Evolutionary conservation across 805 yeast genomes (phyloP).

Genomic region (Dipodascus albidus): DNA sequence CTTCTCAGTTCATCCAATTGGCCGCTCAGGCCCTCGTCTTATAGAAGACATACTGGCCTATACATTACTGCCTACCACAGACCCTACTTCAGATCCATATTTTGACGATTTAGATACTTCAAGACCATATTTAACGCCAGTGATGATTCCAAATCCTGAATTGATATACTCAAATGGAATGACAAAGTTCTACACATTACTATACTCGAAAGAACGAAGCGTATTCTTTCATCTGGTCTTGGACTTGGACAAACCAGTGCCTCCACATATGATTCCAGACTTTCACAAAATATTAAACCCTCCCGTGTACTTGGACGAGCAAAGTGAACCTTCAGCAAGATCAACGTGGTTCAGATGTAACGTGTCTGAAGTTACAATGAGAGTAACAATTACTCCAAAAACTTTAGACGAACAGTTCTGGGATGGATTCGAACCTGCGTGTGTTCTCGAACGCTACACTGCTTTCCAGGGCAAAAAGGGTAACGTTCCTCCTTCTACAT

Average conservation of each 20-base stretch:
- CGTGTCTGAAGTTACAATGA: background rate
- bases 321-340: background rate
- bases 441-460: slow-evolving; percentile 42
- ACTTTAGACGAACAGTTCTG: background rate
- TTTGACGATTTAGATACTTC: background rate
- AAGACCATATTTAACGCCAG: background rate
- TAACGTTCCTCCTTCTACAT: slow-evolving; percentile 35
- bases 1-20: background rate
- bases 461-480: slow-evolving; percentile 18
- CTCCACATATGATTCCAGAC: background rate
- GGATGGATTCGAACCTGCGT: slow-evolving; percentile 34
- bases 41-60: background rate
- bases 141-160: background rate
- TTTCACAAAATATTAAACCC: background rate
- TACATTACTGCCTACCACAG: background rate
- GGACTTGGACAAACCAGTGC: background rate
- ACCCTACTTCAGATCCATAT: background rate
- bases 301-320: background rate
- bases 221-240: background rate
- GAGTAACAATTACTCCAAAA: background rate
- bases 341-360: background rate
- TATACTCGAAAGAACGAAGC: background rate
- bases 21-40: background rate
- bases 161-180: background rate
- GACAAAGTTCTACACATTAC: background rate